Base-by-base conservation (phyloP, 2,329 filamentous ascomycete genomes). In the Sporothrix pseudoabietina region DNA sequence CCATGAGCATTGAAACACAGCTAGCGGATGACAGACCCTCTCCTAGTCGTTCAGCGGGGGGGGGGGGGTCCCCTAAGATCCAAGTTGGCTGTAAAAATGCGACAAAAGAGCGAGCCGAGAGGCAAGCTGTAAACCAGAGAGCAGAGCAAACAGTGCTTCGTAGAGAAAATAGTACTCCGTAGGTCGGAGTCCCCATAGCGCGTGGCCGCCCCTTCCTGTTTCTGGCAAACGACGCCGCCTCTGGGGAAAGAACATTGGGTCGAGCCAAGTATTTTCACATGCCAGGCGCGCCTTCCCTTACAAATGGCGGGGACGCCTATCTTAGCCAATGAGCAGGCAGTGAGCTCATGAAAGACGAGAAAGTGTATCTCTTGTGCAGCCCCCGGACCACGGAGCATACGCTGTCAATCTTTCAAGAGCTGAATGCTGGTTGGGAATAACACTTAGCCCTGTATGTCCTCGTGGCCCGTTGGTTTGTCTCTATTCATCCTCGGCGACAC, bases 231-330 rank as follows among this genome's bases (percentile, higher is more conserved):
- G 61, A 26, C 61, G 61, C 61, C 61, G 61, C 59, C n/a, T 41
- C 39, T 44, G 14, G 44, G 12, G 44, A 49, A 49, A 49, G 39
- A 22, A 41, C 52, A 49, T 16, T 61, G 30, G 26, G 30, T 63
- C 19, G 14, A 66, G 41, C 47, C 44, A 49, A 69, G 65, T 69
- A 32, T 35, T 69, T 69, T 69, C 65, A 69, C 65, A 69, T 69
- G 65, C 47, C 47, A 52, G 61, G 55, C 55, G 41, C 41, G 12
- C 41, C 41, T 12, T 44, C 41, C 9, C 9, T 12, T 44, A 10
- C 41, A 10, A 14, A 44, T 12, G 7, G 9, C 41, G 7, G 41
- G 41, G 41, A n/a, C 55, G 9, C 22, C 54, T 32, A 57, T 57
- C 3, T 26, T 30, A n/a, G 55, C 55, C 55, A 61, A 61, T 61